These are phyloP conservation scores for Lentinula lateritia DNA, from an alignment of 768 basidiomycete genomes.

Conservation along the genomic window DNA sequence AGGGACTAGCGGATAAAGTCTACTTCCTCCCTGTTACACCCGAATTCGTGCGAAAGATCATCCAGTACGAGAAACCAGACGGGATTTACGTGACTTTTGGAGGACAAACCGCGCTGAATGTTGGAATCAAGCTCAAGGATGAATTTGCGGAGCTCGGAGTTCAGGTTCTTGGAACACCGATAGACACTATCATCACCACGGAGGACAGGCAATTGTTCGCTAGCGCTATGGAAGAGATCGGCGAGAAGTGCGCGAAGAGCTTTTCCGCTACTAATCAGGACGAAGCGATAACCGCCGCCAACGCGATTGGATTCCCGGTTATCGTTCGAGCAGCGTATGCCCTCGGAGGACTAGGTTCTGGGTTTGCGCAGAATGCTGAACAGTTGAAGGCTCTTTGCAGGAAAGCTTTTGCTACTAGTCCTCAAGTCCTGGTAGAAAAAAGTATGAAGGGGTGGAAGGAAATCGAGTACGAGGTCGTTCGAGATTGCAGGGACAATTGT, in stretches of 20 bases:
- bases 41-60: constrained; percentile 96
- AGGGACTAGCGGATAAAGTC: constrained; percentile 97
- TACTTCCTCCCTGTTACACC: constrained; percentile 99
- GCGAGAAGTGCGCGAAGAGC: constrained; percentile 91
- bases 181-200: constrained; percentile 94
- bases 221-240: constrained; percentile 90
- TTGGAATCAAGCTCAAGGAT: constrained; percentile 97
- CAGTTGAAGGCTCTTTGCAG: constrained; percentile 84
- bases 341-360: constrained; percentile 90
- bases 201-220: constrained; percentile 96
- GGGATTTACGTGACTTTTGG: constrained; percentile 99
- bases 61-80: constrained; percentile 97
- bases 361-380: constrained; percentile 92
- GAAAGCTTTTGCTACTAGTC: constrained; percentile 96
- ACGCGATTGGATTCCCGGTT: constrained; percentile 86
- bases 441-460: constrained; percentile 99
- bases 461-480: constrained; percentile 98
- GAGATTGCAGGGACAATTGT: constrained; percentile 97
- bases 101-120: constrained; percentile 94
- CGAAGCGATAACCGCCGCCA: constrained; percentile 81
- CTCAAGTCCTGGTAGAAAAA: constrained; percentile 98
- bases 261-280: constrained; percentile 80
- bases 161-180: constrained; percentile 92
- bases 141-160: constrained; percentile 89
- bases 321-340: constrained; percentile 97